These are phyloP conservation scores for Cordia subcordata DNA, from an alignment of 257 asterid genomes.

Conservation along the genomic window DNA sequence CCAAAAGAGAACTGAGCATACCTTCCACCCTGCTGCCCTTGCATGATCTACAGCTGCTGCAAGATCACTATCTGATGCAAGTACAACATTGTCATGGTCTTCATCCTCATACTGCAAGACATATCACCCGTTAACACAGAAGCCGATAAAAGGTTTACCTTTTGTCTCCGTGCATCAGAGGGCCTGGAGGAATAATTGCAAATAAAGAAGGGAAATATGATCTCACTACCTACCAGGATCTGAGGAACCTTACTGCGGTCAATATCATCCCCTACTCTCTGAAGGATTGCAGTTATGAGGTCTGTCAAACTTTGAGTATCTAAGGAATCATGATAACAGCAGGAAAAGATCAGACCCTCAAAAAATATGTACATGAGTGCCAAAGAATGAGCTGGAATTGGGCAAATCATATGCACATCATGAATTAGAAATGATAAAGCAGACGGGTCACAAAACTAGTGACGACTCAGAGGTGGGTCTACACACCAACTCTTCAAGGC, in stretches of 20 bases:
- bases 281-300: slow-evolving; percentile 76
- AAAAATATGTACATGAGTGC: not conserved
- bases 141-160: not conserved
- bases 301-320: slow-evolving; percentile 66
- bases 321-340: slow-evolving; percentile 22
- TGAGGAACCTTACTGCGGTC: slow-evolving; percentile 87
- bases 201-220: not conserved
- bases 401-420: no score
- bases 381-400: not conserved
- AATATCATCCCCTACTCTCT: slow-evolving; percentile 84
- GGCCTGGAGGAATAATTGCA: not conserved
- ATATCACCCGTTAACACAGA: not conserved
- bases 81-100: slow-evolving; percentile 77
- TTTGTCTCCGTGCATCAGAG: not conserved
- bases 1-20: slow-evolving; percentile 14
- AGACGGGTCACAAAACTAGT: no score
- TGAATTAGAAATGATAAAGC: no score
- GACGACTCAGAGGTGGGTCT: no score
- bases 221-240: slow-evolving; percentile 51
- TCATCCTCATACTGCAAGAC: slow-evolving; percentile 84
- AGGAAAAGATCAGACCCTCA: slow-evolving; percentile 4
- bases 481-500: no score
- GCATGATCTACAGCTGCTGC: slow-evolving; percentile 90
- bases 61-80: slow-evolving; percentile 91
- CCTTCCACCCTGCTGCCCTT: slow-evolving; percentile 92